Evolutionary conservation across 2,329 filamentous ascomycete genomes (phyloP), one percentile per base, ranked within the genome.

Genomic region (Zarea fungicola): DNA sequence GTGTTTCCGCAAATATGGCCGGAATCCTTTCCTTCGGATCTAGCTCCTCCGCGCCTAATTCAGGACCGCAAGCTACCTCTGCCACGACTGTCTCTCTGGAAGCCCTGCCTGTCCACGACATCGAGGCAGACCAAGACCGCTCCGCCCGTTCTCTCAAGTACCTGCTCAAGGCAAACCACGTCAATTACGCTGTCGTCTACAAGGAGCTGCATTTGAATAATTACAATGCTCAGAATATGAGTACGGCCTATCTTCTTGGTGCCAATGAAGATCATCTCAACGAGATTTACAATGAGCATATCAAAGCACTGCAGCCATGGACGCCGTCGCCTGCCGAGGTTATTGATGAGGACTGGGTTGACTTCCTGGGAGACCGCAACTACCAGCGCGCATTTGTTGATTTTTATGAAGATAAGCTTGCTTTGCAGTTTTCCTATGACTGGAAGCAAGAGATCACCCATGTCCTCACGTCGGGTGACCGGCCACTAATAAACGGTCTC

Each of bases 331-430:
- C 93, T 0, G 82, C 84, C 5, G 93, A 99, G 68, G 80, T 99
- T 44, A 81, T 83, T 16, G 77, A 83, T 54, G 77, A 85, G 49
- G 93, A 99, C 64, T 99, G 93, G 92, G 77, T 84, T 54, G 85
- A 92, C 50, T 93, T 83, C 59, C 65, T 96, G 26, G 91, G 92
- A 19, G 81, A 89, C 63, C 78, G 77, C 58, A 81, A 74, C 54
- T 96, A 95, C 62, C 89, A 99, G 67, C 80, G 92, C 52, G 92
- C 90, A 1, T 99, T 85, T 62, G 75, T 99, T 49, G 91, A 99
- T 64, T 97, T 93, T 64, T 97, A 95, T 62, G 93, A 99, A 65
- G 93, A 99, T 64, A 83, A 89, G 60, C 73, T 97, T 25, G 90
- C 88, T 3, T 70, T 80, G 65, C 70, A 73, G 23, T 80, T 84